A percentile compares a stretch with the other conserved stretches of the same genome.
Evolutionary conservation across 2,329 filamentous ascomycete species (phyloP).

Genomic region (Cladophialophora immunda): DNA sequence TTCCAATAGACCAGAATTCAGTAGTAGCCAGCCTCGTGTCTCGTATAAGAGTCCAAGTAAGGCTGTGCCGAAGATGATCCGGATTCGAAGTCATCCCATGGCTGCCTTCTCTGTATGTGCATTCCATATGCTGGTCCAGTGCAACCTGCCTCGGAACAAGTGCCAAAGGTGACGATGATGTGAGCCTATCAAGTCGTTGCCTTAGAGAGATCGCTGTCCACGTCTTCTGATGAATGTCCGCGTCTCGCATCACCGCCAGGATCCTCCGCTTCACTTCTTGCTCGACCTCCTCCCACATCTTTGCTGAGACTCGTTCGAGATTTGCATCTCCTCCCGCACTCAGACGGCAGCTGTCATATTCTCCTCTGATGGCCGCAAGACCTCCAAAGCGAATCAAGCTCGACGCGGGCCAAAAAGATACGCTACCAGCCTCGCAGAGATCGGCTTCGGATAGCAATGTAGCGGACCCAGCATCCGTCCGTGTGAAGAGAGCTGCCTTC

Average conservation of each 20-base stretch:
- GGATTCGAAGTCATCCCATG: neutral
- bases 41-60: neutral
- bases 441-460: neutral
- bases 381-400: constrained; percentile 30
- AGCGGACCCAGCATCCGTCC: constrained; percentile 23
- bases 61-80: constrained; percentile 1
- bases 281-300: neutral
- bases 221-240: neutral
- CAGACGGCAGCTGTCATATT: neutral
- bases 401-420: neutral
- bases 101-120: neutral
- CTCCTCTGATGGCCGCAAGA: constrained; percentile 24
- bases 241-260: neutral
- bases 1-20: neutral
- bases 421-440: neutral
- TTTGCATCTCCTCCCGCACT: neutral
- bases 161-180: neutral
- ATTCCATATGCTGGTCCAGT: neutral
- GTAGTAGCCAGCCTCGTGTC: neutral
- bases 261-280: neutral
- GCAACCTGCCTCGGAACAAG: neutral
- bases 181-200: neutral
- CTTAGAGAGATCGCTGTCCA: neutral
- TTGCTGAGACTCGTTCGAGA: neutral
- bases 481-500: constrained; percentile 30